phyloP scores from a whole-genome alignment of 257 asterid species.

The Knoxia roxburghii region DNA sequence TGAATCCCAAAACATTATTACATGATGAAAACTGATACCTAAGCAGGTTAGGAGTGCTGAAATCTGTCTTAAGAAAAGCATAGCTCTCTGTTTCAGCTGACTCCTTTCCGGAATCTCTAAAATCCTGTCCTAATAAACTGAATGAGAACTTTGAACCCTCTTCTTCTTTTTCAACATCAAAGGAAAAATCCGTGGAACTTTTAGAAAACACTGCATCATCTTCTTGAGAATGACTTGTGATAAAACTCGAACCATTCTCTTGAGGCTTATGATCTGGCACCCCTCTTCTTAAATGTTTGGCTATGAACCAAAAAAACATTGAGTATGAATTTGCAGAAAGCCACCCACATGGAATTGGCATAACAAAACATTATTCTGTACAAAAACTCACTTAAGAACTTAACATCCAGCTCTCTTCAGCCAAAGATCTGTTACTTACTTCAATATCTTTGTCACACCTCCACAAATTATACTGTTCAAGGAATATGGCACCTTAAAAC shows the following conservation, averaged over 20 bases:
- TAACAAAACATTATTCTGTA: conserved; percentile 25
- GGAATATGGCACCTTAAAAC: too few species aligned
- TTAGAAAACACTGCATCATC: too few species aligned
- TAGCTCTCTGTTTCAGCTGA: conserved; percentile 38
- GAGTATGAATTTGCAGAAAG: conserved; percentile 24
- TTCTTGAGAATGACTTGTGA: conserved; percentile 21
- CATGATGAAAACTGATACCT: conserved; percentile 40
- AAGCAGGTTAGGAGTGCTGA: conserved; percentile 21
- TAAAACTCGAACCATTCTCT: conserved; percentile 27
- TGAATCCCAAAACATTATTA: conserved; percentile 32
- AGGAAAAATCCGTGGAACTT: conserved; percentile 14
- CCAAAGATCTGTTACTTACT: too few species aligned
- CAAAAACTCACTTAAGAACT: conserved; percentile 25
- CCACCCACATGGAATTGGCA: conserved; percentile 26
- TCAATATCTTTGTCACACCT: too few species aligned
- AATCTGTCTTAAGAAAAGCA: conserved; percentile 30
- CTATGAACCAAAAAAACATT: conserved; percentile 28
- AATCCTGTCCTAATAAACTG: conserved; percentile 10
- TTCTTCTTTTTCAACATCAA: conserved; percentile 22
- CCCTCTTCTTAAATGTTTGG: conserved; percentile 32
- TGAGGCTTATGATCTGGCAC: conserved; percentile 21
- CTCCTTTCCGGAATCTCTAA: too few species aligned
- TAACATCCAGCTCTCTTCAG: too few species aligned
- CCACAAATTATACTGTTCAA: too few species aligned
- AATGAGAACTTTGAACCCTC: conserved; percentile 6